A percentile compares a stretch with the other conserved stretches of the same genome.
phyloP scores from a whole-genome alignment of 2,329 filamentous ascomycete species.

The Trematosphaeria pertusa region DNA sequence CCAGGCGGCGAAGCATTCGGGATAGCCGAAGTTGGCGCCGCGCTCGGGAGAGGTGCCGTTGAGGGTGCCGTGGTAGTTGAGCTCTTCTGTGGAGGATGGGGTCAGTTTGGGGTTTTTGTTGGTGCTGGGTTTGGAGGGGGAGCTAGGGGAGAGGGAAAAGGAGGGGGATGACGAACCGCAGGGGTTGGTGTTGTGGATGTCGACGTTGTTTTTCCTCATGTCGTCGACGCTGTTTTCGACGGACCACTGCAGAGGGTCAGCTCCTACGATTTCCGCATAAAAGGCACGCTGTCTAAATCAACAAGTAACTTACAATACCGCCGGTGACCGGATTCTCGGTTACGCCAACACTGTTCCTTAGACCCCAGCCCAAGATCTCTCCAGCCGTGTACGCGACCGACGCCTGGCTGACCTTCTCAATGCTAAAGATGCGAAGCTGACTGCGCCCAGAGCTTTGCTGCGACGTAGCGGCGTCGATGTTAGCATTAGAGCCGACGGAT shows the following conservation, averaged over 20 bases:
- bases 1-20: conserved; percentile 71
- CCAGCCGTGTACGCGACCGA: conserved; percentile 55
- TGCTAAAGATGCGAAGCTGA: conserved; percentile 66
- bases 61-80: conserved; percentile 53
- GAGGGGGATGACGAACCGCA: conserved; percentile 50
- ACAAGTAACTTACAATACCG: conserved; percentile 42
- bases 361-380: conserved; percentile 66
- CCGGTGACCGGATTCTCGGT: conserved; percentile 61
- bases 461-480: conserved; percentile 63
- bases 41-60: conserved; percentile 52
- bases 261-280: background rate
- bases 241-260: conserved; percentile 24
- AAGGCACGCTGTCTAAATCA: background rate
- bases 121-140: too few species aligned
- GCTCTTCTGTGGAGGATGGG: conserved; percentile 55
- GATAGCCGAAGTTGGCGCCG: conserved; percentile 71
- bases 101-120: background rate
- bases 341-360: conserved; percentile 72
- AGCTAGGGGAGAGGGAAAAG: background rate
- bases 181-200: conserved; percentile 70
- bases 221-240: conserved; percentile 75
- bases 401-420: conserved; percentile 42
- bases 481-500: conserved; percentile 67
- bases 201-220: conserved; percentile 60
- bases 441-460: conserved; percentile 62